phyloP scores from a whole-genome alignment of 129 eudicot species.

The Tagetes patula region DNA sequence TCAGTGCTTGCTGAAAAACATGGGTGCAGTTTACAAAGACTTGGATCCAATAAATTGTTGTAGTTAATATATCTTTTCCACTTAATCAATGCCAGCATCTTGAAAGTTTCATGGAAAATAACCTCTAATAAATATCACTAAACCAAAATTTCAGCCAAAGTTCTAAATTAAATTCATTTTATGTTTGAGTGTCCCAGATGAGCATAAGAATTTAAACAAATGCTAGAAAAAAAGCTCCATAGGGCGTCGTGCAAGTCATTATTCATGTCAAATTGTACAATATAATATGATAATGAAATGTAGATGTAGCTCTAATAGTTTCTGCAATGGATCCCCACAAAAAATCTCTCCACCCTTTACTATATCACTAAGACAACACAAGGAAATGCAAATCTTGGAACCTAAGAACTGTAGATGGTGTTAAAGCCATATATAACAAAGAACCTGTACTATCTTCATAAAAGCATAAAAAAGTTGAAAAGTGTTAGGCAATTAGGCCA shows the following conservation, averaged over 20 bases:
- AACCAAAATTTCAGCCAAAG: constrained; percentile 4
- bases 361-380: constrained; percentile 1
- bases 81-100: constrained; percentile 8
- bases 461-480: neutral
- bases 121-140: neutral
- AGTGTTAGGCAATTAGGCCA: neutral
- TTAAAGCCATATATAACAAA: constrained; percentile 17
- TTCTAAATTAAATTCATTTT: constrained; percentile 8
- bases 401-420: neutral
- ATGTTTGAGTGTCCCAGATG: neutral
- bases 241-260: constrained; percentile 1
- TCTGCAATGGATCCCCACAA: neutral
- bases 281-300: constrained; percentile 19
- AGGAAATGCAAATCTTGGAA: neutral
- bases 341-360: constrained; percentile 9
- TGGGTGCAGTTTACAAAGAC: neutral
- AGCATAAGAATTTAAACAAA: neutral
- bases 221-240: neutral
- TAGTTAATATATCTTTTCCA: constrained; percentile 13
- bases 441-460: constrained; percentile 12
- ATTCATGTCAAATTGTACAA: constrained; percentile 9
- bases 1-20: neutral
- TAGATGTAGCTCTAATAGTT: constrained; percentile 10
- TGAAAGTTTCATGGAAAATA: neutral
- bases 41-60: neutral